These are phyloP conservation scores for Leishmania braziliensis DNA, from an alignment of 208 protist genomes.

Conservation along the genomic window DNA sequence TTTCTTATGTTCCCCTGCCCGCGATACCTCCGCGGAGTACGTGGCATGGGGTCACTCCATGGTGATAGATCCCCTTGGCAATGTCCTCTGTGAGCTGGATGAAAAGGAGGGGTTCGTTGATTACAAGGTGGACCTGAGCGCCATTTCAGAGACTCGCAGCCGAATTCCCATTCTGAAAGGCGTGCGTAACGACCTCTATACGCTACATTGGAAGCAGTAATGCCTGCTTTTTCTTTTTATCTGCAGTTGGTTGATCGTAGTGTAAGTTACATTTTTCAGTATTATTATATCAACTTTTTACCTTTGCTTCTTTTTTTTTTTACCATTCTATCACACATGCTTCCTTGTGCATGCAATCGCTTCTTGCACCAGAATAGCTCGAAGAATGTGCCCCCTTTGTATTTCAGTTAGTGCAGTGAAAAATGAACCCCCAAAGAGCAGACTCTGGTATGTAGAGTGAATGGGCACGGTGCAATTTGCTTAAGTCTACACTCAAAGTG, in stretches of 20 bases:
- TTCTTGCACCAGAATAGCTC: background rate
- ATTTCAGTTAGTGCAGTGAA: background rate
- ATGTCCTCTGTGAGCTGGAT: slow-evolving; percentile 63
- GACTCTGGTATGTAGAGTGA: background rate
- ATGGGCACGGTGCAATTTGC: background rate
- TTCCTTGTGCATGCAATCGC: background rate
- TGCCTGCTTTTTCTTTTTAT: background rate
- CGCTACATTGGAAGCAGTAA: slow-evolving; percentile 55
- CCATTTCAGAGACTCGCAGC: slow-evolving; percentile 46
- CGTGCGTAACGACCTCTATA: slow-evolving; percentile 78
- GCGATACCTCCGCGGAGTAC: slow-evolving; percentile 88
- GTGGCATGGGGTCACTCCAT: slow-evolving; percentile 97
- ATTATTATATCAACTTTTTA: background rate
- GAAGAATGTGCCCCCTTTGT: too few relatives aligned
- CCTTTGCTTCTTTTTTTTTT: background rate
- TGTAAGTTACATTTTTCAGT: background rate
- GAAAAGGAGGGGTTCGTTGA: slow-evolving; percentile 71
- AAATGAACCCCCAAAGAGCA: background rate
- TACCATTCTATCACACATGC: background rate
- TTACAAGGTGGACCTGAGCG: slow-evolving; percentile 63
- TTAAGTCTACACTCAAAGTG: background rate
- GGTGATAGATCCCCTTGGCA: slow-evolving; percentile 93
- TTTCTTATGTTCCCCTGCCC: slow-evolving; percentile 93
- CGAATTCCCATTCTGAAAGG: slow-evolving; percentile 84
- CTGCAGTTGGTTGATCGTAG: background rate